Percentiles rank a stretch among this genome's conserved stretches.
Conservation (phyloP, 2,329 filamentous ascomycete species). For the Metarhizium brunneum region DNA sequence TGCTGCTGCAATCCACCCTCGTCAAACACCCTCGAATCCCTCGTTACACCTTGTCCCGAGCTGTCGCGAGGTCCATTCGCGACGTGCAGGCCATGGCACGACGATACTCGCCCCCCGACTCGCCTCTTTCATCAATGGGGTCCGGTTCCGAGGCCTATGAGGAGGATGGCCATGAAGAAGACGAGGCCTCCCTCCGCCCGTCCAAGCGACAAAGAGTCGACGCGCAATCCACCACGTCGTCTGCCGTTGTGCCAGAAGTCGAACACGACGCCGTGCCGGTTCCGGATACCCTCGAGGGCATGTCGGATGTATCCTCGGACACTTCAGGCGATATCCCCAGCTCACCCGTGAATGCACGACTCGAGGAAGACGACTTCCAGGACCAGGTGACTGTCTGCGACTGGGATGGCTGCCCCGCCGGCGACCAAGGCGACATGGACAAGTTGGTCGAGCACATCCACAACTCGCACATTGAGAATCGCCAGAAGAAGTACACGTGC, state of each 20-base stretch:
- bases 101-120: constrained; percentile 31
- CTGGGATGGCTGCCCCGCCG: constrained; percentile 66
- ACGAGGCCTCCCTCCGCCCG: constrained; percentile 30
- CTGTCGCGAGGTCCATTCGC: neutral
- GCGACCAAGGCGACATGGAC: constrained; percentile 73
- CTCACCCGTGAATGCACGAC: constrained; percentile 56
- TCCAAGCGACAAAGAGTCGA: constrained; percentile 39
- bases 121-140: constrained; percentile 37
- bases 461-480: constrained; percentile 84
- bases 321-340: constrained; percentile 77
- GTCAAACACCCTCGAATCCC: neutral
- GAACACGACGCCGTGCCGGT: constrained; percentile 38
- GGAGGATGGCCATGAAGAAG: constrained; percentile 33
- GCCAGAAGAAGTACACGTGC: constrained; percentile 96
- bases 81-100: constrained; percentile 24
- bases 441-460: constrained; percentile 76
- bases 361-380: constrained; percentile 65
- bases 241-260: constrained; percentile 30
- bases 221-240: constrained; percentile 34
- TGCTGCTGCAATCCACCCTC: neutral
- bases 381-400: constrained; percentile 71
- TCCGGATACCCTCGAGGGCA: constrained; percentile 44
- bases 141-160: constrained; percentile 35
- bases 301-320: constrained; percentile 78
- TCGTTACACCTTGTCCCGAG: neutral